A percentile compares a stretch with the other conserved stretches of the same genome.
Evolutionary conservation across 805 yeast genomes (phyloP).

Genomic region (Ogataea haglerorum): DNA sequence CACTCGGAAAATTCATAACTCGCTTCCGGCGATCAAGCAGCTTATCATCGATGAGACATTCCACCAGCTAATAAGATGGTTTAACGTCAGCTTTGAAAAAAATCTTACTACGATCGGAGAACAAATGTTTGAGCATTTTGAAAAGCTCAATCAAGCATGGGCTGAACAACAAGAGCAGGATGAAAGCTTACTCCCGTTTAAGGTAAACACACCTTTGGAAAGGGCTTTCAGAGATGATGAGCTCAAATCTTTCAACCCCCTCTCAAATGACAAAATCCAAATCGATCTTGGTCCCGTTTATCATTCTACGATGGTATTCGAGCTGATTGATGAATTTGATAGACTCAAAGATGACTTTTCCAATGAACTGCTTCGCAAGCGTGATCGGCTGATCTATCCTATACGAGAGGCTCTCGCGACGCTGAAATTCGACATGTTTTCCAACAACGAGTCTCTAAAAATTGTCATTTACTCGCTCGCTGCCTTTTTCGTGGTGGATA

Average conservation of each 20-base stretch:
- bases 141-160: constrained; percentile 60
- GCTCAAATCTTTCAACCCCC: constrained; percentile 42
- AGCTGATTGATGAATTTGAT: constrained; percentile 64
- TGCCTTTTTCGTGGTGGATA: constrained; percentile 78
- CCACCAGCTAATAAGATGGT: constrained; percentile 60
- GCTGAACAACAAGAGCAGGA: constrained; percentile 42
- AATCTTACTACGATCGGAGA: constrained; percentile 60
- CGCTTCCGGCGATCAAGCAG: constrained; percentile 72
- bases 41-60: constrained; percentile 74
- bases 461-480: constrained; percentile 58
- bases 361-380: constrained; percentile 67
- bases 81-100: constrained; percentile 57
- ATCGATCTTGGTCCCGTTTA: constrained; percentile 71
- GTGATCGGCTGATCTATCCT: constrained; percentile 69
- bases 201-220: constrained; percentile 86
- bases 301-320: constrained; percentile 80
- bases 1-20: constrained; percentile 64
- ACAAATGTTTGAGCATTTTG: constrained; percentile 50
- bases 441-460: constrained; percentile 44
- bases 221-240: constrained; percentile 57
- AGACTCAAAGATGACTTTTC: constrained; percentile 59
- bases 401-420: constrained; percentile 39
- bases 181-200: constrained; percentile 48
- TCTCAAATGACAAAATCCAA: constrained; percentile 42
- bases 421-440: constrained; percentile 28